These are phyloP conservation scores for Biancaea sappan DNA, from an alignment of 306 rosid species.

Conservation along the genomic window DNA sequence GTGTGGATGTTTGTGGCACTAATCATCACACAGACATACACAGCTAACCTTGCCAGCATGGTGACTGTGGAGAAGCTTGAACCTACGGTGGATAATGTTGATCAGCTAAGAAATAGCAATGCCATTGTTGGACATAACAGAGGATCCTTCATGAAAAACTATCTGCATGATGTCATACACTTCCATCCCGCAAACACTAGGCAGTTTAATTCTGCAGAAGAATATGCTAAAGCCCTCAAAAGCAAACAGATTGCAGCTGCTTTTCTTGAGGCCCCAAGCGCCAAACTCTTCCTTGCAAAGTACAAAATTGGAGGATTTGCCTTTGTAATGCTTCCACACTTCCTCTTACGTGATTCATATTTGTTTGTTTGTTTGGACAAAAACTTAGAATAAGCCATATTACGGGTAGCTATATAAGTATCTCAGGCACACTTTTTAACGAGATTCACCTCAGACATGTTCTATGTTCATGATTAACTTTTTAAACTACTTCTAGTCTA, in stretches of 20 bases:
- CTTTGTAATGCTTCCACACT: conserved; percentile 36
- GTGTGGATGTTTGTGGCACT: conserved; percentile 63
- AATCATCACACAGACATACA: conserved; percentile 54
- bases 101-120: conserved; percentile 28
- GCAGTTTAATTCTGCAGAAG: conserved; percentile 16
- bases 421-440: too few relatives aligned
- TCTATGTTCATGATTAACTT: too few relatives aligned
- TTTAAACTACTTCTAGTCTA: not conserved
- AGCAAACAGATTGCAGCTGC: conserved; percentile 48
- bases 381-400: too few relatives aligned
- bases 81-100: conserved; percentile 42
- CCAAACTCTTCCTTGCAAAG: conserved; percentile 52
- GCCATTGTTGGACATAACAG: conserved; percentile 45
- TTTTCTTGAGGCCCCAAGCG: conserved; percentile 43
- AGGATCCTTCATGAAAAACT: conserved; percentile 45
- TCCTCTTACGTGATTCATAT: too few relatives aligned
- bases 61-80: conserved; percentile 54
- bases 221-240: conserved; percentile 39
- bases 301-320: conserved; percentile 57
- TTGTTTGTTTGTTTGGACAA: too few relatives aligned
- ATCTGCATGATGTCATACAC: conserved; percentile 37
- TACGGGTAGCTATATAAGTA: too few relatives aligned
- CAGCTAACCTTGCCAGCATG: conserved; percentile 59
- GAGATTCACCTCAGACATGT: too few relatives aligned
- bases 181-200: conserved; percentile 15